A percentile compares a stretch with the other conserved stretches of the same genome.
phyloP scores from a whole-genome alignment of 2,329 filamentous ascomycete species.

The Xylariaceae sp. region DNA sequence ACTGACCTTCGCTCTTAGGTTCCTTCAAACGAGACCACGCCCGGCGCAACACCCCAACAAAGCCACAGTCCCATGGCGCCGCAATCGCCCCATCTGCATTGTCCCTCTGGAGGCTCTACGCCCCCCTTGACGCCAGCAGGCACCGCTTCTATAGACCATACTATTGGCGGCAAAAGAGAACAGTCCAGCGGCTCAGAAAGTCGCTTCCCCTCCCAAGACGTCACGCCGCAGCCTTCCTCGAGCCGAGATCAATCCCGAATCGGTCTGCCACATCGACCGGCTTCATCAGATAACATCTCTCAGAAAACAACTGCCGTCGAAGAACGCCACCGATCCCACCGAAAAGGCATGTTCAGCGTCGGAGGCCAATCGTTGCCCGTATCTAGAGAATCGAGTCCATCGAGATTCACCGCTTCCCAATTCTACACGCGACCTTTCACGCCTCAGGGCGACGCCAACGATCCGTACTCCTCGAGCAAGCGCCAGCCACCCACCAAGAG shows the following conservation, averaged over 20 bases:
- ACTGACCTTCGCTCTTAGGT: slow-evolving; percentile 39
- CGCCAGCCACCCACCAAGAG: slow-evolving; percentile 66
- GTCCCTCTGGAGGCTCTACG: slow-evolving; percentile 67
- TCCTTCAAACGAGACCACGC: slow-evolving; percentile 57
- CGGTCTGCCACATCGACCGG: slow-evolving; percentile 38
- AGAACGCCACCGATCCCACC: slow-evolving; percentile 37
- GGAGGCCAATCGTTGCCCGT: slow-evolving; percentile 51
- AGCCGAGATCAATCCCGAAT: slow-evolving; percentile 48
- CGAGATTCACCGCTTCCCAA: slow-evolving; percentile 57
- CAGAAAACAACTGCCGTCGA: slow-evolving; percentile 39
- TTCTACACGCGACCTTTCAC: slow-evolving; percentile 72
- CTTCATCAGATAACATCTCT: slow-evolving; percentile 40
- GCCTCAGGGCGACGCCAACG: slow-evolving; percentile 73
- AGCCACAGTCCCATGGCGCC: slow-evolving; percentile 62
- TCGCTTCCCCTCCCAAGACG: slow-evolving; percentile 39
- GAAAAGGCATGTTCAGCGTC: slow-evolving; percentile 52
- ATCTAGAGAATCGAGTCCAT: slow-evolving; percentile 62
- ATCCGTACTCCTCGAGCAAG: slow-evolving; percentile 82
- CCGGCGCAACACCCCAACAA: slow-evolving; percentile 57
- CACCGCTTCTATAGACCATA: slow-evolving; percentile 46
- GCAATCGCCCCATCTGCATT: slow-evolving; percentile 64
- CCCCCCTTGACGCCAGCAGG: slow-evolving; percentile 86
- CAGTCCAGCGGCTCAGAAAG: slow-evolving; percentile 22
- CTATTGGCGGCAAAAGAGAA: slow-evolving; percentile 21
- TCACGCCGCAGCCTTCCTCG: slow-evolving; percentile 64